A percentile compares a stretch with the other conserved stretches of the same genome.
Conservation (phyloP, 2,329 filamentous ascomycete genomes). For the Colletotrichum sp. region DNA sequence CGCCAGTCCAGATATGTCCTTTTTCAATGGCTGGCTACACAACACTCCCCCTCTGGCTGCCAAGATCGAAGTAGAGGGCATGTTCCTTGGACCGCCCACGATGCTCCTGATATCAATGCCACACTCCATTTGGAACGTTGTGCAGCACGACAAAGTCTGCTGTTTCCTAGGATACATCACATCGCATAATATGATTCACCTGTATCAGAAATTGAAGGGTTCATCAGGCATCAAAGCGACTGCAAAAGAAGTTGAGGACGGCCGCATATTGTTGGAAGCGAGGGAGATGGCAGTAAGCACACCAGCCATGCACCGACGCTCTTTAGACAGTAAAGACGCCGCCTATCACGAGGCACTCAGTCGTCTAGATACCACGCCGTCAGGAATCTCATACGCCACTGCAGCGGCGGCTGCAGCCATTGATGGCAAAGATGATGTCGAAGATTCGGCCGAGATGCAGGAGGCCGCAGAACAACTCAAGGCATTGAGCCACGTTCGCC, state of each 20-base stretch:
- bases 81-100: constrained; percentile 71
- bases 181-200: constrained; percentile 70
- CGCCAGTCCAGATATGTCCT: constrained; percentile 69
- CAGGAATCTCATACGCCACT: constrained; percentile 15
- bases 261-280: constrained; percentile 60
- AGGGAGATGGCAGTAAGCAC: constrained; percentile 49
- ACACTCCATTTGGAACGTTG: constrained; percentile 65
- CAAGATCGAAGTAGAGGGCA: constrained; percentile 68
- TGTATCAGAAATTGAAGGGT: constrained; percentile 65
- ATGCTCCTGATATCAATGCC: constrained; percentile 73
- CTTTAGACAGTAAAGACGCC: constrained; percentile 17
- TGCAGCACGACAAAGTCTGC: constrained; percentile 71
- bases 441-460: constrained; percentile 73
- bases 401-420: constrained; percentile 23
- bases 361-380: constrained; percentile 5
- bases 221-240: constrained; percentile 49
- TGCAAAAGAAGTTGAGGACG: constrained; percentile 61
- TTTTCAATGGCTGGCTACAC: constrained; percentile 70
- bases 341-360: constrained; percentile 7
- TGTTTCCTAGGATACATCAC: constrained; percentile 69
- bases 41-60: constrained; percentile 60
- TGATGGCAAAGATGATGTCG: constrained; percentile 53
- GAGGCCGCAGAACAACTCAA: constrained; percentile 72
- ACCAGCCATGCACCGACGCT: constrained; percentile 28
- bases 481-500: constrained; percentile 66